Evolutionary conservation across 805 yeast species (phyloP), one percentile per base, ranked within the genome.

Genomic region (Candida namnaoensis): DNA sequence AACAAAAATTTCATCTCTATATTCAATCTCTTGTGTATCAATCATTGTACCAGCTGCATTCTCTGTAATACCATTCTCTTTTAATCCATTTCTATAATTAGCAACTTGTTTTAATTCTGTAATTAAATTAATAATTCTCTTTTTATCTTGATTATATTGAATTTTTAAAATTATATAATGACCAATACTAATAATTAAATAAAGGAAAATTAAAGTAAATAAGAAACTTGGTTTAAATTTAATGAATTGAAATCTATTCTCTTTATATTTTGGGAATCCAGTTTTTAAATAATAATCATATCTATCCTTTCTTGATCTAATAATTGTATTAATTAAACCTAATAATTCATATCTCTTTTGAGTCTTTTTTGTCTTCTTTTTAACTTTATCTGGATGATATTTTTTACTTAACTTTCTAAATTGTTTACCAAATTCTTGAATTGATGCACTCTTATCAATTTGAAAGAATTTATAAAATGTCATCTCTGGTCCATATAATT

Each of bases 221-320:
- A 71, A 49, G 30, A 74, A 56, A 34, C 82, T 82, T 23, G 88
- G 96, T 53, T 82, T 74, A 71, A 70, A 88, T 60, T 80, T 72
- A 54, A 76, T 57, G 58, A 82, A 76, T 47, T 69, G 68, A 67
- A 83, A 76, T 41, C 77, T 86, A 19, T 78, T 71, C 13, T 80
- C 86, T 44, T 79, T 78, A 74, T 84, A 87, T 46, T 72, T 69
- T 7, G 99, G 98, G 63, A 93, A 91, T 7, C 98, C 97, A 50
- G 77, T 74, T 36, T 75, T 68, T 41, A 85, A 66, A 62, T 86
- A 93, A 60, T 78, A 88, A 60, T 93, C 98, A 60, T 93, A 93
- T 7, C 88, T 71, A 38, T 81, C 78, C 47, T 80, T 76, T 44
- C 70, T 69, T 24, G 74, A 63, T 49, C 91, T 72, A 38, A 90